Base-by-base conservation (phyloP, 1,139 yeast species). In the Magnusiomyces starmeri region DNA sequence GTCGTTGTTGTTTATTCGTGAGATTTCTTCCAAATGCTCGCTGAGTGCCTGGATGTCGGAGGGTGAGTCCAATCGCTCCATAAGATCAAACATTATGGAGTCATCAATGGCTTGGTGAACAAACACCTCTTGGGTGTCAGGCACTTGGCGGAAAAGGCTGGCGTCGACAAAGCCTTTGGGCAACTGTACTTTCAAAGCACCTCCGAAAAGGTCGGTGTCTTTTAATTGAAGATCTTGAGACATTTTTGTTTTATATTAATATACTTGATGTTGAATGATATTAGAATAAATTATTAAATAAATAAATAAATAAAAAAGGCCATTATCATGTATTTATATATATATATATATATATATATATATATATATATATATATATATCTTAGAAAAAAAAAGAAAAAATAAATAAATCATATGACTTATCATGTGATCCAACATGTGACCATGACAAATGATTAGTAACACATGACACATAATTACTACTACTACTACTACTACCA, bases 121-220 rank as follows among this genome's bases (percentile, higher is more conserved):
- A 63, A 77, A 89, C 27, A 87, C 95, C 65, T 89, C 97, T 64
- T 89, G 96, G 1, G 86, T 82, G 62, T 89, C 96, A 0, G 97
- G 96, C 1, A 89, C 80, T 57, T 85, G 86, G 54, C 97, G 73
- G 51, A 88, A 66, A 43, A 70, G 65, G 1, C 95, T 83, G 1
- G 87, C 95, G 65, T 89, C 96, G 1, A 81, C 64, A 45, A 83
- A 74, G 0, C 76, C 76, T 0, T 59, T 52, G 0, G 92, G 90
- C 2, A 88, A 56, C 1, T 65, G 65, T 0, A 81, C 75, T 2
- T 74, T 65, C 10, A 87, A 74, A 1, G 95, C 94, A 0, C 96
- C 97, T 0, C 97, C 97, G 63, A 83, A 89, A 1, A 84, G 65
- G 25, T 64, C 64, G 3, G 47, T 48, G 3, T 16, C 20, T 44